Conservation (phyloP, 805 yeast genomes). For the Ogataea paradorogensis region DNA sequence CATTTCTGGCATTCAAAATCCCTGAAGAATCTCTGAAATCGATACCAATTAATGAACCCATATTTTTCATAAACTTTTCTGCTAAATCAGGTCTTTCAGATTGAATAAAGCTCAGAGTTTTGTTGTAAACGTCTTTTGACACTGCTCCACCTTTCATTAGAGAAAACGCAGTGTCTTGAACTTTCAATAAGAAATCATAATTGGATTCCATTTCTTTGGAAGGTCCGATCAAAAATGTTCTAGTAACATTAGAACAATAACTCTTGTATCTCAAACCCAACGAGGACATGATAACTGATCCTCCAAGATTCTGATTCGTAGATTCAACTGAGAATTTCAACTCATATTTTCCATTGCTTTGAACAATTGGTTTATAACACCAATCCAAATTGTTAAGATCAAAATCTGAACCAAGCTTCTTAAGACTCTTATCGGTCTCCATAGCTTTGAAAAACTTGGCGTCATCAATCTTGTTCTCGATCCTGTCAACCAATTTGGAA, state of each 20-base stretch:
- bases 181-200: slow-evolving; percentile 69
- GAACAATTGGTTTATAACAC: slow-evolving; percentile 90
- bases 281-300: slow-evolving; percentile 78
- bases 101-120: slow-evolving; percentile 58
- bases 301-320: slow-evolving; percentile 58
- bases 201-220: slow-evolving; percentile 71
- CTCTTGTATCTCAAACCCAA: slow-evolving; percentile 84
- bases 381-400: slow-evolving; percentile 80
- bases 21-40: slow-evolving; percentile 82
- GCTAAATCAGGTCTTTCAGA: slow-evolving; percentile 64
- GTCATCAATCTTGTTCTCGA: slow-evolving; percentile 82
- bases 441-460: slow-evolving; percentile 57
- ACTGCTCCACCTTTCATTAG: slow-evolving; percentile 64
- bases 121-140: slow-evolving; percentile 65
- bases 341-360: slow-evolving; percentile 84
- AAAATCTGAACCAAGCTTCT: slow-evolving; percentile 63
- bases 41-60: slow-evolving; percentile 87
- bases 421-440: slow-evolving; percentile 44
- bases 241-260: slow-evolving; percentile 82
- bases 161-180: slow-evolving; percentile 63
- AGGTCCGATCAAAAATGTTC: slow-evolving; percentile 90
- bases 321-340: slow-evolving; percentile 81
- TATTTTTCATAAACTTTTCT: slow-evolving; percentile 64
- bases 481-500: slow-evolving; percentile 64
- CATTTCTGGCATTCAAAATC: slow-evolving; percentile 69